Base-by-base conservation (phyloP, 2,329 filamentous ascomycete genomes). In the Aureobasidium namibiae region DNA sequence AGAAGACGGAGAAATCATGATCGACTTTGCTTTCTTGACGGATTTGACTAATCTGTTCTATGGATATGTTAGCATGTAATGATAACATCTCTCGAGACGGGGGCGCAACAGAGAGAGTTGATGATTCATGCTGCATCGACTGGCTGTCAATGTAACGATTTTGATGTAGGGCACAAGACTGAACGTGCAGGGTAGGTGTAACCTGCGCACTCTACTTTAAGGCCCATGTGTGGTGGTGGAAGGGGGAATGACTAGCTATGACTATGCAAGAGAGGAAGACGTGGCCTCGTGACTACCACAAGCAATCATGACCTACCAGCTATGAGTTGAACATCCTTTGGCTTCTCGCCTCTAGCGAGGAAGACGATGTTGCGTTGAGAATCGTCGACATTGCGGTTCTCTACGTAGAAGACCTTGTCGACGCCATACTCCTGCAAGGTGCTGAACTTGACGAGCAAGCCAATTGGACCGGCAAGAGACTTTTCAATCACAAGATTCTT, bases 401-500 rank as follows among this genome's bases (percentile, higher is more conserved):
- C 94, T 48, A 99, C 80, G 69, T 96, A 88, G 78, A 97, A 99
- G 65, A 96, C 90, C 74, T 95, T 95, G 74, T 97, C 92, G 66
- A 99, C 92, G 31, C 95, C 95, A 76, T 97, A 96, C 69, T 99
- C 94, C 71, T 97, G 90, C 16, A 96, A 82, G 10, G 89, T 92
- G 23, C 92, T 92, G 69, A 96, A 95, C 73, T 96, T 96, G 76
- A 95, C 90, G 65, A 99, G 87, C 61, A 92, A 82, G 61, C 92
- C 90, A 66, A 99, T 82, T 31, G 92, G 90, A 24, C 92, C 94
- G 65, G 92, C 91, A 67, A 99, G 81, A 67, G 86, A 87, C 74
- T 88, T 89, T 73, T 97, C 92, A 70, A 99, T 87, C 56, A 99
- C 89, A 62, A 99, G 80, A 70, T 96, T 97, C 81, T 99, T 99